Percentiles rank a stretch among this genome's conserved stretches.
These are phyloP conservation scores for Zea luxurians DNA, from an alignment of 176 grass and related monocot genomes.

Conservation along the genomic window DNA sequence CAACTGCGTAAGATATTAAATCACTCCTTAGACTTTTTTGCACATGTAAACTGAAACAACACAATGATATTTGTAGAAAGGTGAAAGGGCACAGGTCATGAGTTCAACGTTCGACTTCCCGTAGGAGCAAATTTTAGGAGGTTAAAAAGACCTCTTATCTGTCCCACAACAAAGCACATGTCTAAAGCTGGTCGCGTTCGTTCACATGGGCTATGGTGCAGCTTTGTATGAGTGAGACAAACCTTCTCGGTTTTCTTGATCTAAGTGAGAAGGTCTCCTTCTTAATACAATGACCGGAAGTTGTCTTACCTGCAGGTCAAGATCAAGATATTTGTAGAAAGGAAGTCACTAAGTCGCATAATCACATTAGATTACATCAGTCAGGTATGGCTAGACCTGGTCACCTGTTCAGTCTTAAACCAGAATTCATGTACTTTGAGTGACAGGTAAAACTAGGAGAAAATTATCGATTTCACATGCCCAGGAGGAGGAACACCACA, in stretches of 20 bases:
- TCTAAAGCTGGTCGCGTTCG: no score
- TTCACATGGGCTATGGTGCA: no score
- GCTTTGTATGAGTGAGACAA: no score
- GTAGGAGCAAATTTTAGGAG: no score
- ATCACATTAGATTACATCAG: neutral
- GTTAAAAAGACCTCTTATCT: no score
- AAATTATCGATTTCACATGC: constrained; percentile 1
- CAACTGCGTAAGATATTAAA: neutral
- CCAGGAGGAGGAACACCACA: neutral
- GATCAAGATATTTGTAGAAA: constrained; percentile 5
- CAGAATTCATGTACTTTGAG: neutral
- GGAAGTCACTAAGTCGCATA: neutral
- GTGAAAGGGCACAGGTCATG: neutral
- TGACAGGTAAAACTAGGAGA: neutral
- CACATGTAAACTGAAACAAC: neutral
- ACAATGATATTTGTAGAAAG: neutral
- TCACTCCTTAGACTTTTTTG: neutral
- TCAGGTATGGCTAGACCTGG: neutral
- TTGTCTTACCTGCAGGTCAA: no score
- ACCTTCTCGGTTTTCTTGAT: no score
- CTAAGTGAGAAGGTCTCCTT: no score
- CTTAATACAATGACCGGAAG: no score
- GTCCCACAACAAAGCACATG: no score
- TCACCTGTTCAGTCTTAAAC: neutral
- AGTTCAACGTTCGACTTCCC: no score